phyloP scores from a whole-genome alignment of 148 eudicot genomes.

The Chenopodium berlandieri region DNA sequence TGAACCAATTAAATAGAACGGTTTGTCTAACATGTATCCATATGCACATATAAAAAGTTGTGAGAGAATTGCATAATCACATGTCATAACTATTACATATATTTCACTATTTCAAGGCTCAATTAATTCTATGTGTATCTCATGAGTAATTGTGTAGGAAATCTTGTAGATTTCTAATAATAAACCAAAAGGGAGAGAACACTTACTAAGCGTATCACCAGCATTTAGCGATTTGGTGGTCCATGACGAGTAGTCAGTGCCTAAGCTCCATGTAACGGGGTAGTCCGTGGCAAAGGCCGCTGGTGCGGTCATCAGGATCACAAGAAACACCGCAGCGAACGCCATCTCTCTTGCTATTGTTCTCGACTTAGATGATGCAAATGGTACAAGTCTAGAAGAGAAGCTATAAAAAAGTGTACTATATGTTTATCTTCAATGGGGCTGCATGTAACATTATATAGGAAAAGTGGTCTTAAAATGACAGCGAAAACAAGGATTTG shows the following conservation, averaged over 20 bases:
- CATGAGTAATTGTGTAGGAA: too few relatives aligned
- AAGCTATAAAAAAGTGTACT: too few relatives aligned
- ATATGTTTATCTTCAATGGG: not conserved
- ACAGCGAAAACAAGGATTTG: conserved; percentile 3
- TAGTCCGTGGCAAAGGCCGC: conserved; percentile 7
- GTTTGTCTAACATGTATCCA: too few relatives aligned
- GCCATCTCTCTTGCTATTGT: conserved; percentile 7
- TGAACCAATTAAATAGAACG: too few relatives aligned
- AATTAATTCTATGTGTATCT: too few relatives aligned
- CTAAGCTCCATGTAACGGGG: conserved; percentile 22
- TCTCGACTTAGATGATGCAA: not conserved
- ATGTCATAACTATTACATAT: too few relatives aligned
- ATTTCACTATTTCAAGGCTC: too few relatives aligned
- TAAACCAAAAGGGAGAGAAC: too few relatives aligned
- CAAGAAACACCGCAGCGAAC: conserved; percentile 17
- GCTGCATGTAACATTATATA: not conserved
- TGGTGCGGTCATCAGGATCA: conserved; percentile 18
- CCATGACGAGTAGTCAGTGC: conserved; percentile 21
- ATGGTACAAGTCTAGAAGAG: too few relatives aligned
- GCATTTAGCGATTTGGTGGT: conserved; percentile 18
- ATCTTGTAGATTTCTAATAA: too few relatives aligned
- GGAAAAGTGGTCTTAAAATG: not conserved
- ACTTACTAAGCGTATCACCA: conserved; percentile 28
- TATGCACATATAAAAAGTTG: too few relatives aligned
- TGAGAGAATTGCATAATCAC: too few relatives aligned